phyloP scores from a whole-genome alignment of 2,329 filamentous ascomycete genomes.

The Chaetomiaceae sp. region DNA sequence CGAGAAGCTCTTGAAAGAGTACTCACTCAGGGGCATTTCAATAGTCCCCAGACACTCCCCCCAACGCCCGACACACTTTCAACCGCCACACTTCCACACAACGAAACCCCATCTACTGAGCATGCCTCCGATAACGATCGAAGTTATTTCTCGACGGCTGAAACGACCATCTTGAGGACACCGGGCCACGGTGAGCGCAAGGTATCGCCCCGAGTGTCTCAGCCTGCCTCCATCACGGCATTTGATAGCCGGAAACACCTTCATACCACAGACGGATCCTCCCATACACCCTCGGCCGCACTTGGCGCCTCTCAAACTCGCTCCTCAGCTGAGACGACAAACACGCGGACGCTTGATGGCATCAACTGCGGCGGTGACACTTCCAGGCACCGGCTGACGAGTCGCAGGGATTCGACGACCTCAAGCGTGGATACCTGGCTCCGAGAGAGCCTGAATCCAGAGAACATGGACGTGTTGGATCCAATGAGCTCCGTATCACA shows the following conservation, averaged over 20 bases:
- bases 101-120: slow-evolving; percentile 42
- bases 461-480: slow-evolving; percentile 25
- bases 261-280: slow-evolving; percentile 19
- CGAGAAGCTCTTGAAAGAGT: slow-evolving; percentile 46
- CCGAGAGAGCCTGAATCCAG: slow-evolving; percentile 47
- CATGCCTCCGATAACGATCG: slow-evolving; percentile 30
- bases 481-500: slow-evolving; percentile 27
- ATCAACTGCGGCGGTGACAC: slow-evolving; percentile 43
- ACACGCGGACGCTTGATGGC: slow-evolving; percentile 33
- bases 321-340: slow-evolving; percentile 46
- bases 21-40: slow-evolving; percentile 42
- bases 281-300: slow-evolving; percentile 22
- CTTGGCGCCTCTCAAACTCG: slow-evolving; percentile 39
- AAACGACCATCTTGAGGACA: slow-evolving; percentile 29
- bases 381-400: slow-evolving; percentile 36
- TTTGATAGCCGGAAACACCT: slow-evolving; percentile 32
- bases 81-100: slow-evolving; percentile 49
- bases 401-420: slow-evolving; percentile 41
- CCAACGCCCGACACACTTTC: slow-evolving; percentile 59
- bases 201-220: slow-evolving; percentile 13
- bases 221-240: slow-evolving; percentile 32
- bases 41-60: slow-evolving; percentile 44
- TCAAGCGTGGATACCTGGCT: slow-evolving; percentile 57
- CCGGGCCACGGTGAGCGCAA: slow-evolving; percentile 23
- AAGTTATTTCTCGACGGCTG: slow-evolving; percentile 32